A percentile compares a stretch with the other conserved stretches of the same genome.
Evolutionary conservation across 768 basidiomycete genomes (phyloP).

Genomic region (Punctularia strigosozonata): DNA sequence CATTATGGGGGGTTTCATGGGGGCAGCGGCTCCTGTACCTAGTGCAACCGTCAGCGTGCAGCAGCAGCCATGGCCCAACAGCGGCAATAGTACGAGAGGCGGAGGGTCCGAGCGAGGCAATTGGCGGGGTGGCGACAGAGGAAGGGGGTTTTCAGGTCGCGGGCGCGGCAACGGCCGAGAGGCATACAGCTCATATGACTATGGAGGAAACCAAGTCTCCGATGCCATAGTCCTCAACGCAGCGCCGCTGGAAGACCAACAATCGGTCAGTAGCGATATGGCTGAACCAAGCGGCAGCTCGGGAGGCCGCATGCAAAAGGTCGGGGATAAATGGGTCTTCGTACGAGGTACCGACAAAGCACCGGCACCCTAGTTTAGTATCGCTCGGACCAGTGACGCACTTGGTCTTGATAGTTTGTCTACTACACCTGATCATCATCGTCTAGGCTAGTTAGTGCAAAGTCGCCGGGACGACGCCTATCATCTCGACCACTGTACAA

Average conservation of each 20-base stretch:
- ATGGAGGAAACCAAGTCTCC: conserved; percentile 18
- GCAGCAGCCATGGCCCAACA: conserved; percentile 3
- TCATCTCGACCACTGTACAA: conserved; percentile 24
- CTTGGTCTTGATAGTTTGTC: conserved; percentile 15
- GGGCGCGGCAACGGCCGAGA: conserved; percentile 15
- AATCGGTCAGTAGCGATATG: background rate
- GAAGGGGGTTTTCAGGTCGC: conserved; percentile 24
- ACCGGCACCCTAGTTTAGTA: conserved; percentile 9
- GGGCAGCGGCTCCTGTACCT: background rate
- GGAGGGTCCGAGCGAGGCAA: background rate
- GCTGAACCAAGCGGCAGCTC: conserved; percentile 5
- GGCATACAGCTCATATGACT: conserved; percentile 44
- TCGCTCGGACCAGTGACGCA: too few relatives aligned
- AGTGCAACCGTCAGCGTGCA: background rate
- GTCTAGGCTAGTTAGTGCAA: conserved; percentile 35
- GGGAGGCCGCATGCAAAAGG: conserved; percentile 49
- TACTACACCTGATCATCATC: conserved; percentile 26
- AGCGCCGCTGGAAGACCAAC: conserved; percentile 1
- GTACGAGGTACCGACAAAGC: conserved; percentile 25
- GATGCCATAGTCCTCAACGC: background rate
- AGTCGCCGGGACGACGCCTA: conserved; percentile 22
- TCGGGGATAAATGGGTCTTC: conserved; percentile 68
- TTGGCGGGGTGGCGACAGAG: conserved; percentile 12
- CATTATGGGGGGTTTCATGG: conserved; percentile 32
- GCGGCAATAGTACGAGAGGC: conserved; percentile 3